A percentile compares a stretch with the other conserved stretches of the same genome.
Evolutionary conservation across 2,329 filamentous ascomycete genomes (phyloP).

Genomic region (Leptographium radiaticola): DNA sequence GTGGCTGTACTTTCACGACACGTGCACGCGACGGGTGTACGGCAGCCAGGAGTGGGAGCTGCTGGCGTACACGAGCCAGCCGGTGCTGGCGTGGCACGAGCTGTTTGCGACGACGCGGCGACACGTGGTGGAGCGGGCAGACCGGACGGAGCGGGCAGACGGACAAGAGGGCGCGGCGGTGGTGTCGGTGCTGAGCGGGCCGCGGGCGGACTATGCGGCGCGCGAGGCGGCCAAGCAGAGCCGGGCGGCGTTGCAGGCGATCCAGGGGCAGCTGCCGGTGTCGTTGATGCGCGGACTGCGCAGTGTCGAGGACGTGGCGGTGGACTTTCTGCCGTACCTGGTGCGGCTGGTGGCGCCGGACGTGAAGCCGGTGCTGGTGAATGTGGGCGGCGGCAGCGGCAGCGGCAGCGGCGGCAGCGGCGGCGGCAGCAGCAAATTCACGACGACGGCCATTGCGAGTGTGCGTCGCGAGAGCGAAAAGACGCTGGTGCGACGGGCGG

Average conservation of each 20-base stretch:
- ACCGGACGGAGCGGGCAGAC: neutral
- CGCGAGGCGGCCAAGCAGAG: constrained; percentile 72
- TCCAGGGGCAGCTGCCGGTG: constrained; percentile 61
- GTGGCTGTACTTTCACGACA: constrained; percentile 91
- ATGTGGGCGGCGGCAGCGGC: constrained; percentile 49
- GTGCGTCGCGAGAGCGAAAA: constrained; percentile 82
- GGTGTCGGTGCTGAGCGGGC: constrained; percentile 50
- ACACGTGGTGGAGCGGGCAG: constrained; percentile 29
- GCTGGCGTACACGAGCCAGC: constrained; percentile 71
- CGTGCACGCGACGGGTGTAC: constrained; percentile 64
- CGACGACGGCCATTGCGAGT: constrained; percentile 52
- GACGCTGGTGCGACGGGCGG: constrained; percentile 63
- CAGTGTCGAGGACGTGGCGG: constrained; percentile 62
- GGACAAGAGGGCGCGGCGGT: constrained; percentile 27
- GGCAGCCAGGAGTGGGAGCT: constrained; percentile 90
- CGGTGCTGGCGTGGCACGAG: constrained; percentile 79
- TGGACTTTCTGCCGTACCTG: constrained; percentile 75
- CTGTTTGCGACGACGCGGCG: constrained; percentile 68
- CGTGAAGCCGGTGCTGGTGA: constrained; percentile 77
- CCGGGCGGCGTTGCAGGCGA: constrained; percentile 54
- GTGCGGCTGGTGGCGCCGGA: constrained; percentile 75
- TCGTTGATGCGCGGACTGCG: constrained; percentile 66
- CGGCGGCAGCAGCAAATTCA: constrained; percentile 42
- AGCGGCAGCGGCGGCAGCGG: constrained; percentile 45
- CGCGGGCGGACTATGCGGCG: constrained; percentile 69